Evolutionary conservation across 495 filamentous ascomycete species (phyloP).

Genomic region (Penicillium chermesinum): DNA sequence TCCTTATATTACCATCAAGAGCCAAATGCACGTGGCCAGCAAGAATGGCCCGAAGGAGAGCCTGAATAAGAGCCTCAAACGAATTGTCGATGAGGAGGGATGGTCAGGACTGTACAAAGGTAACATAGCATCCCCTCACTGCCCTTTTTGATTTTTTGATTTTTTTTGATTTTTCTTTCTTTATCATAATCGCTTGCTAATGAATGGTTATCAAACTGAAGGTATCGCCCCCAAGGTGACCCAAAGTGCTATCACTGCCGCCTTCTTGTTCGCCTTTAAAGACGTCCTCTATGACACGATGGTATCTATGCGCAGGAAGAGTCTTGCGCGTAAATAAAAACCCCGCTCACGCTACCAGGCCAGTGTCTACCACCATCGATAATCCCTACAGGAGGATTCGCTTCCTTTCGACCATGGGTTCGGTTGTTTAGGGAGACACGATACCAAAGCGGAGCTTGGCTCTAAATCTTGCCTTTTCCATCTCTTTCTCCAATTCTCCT

Average conservation of each 20-base stretch:
- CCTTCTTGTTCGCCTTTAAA: constrained; percentile 97
- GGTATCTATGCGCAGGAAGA: constrained; percentile 47
- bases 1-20: constrained; percentile 98
- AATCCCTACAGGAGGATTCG: too few relatives aligned
- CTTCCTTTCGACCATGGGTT: too few relatives aligned
- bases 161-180: neutral
- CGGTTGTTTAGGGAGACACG: too few relatives aligned
- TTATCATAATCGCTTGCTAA: neutral
- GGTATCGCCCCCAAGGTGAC: constrained; percentile 93
- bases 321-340: constrained; percentile 42
- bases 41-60: constrained; percentile 61
- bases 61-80: constrained; percentile 66
- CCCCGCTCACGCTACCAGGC: too few relatives aligned
- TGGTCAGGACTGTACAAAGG: constrained; percentile 89
- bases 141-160: neutral
- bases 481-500: too few relatives aligned
- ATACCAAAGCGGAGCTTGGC: too few relatives aligned
- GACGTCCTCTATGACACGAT: constrained; percentile 71
- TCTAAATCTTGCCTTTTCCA: too few relatives aligned
- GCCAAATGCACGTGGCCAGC: constrained; percentile 86
- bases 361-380: too few relatives aligned
- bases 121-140: constrained; percentile 28
- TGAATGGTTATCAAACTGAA: constrained; percentile 31
- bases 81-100: constrained; percentile 82
- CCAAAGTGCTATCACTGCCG: constrained; percentile 93